These are phyloP conservation scores for Wickerhamomyces sp. DNA, from an alignment of 1,139 yeast species.

Conservation along the genomic window DNA sequence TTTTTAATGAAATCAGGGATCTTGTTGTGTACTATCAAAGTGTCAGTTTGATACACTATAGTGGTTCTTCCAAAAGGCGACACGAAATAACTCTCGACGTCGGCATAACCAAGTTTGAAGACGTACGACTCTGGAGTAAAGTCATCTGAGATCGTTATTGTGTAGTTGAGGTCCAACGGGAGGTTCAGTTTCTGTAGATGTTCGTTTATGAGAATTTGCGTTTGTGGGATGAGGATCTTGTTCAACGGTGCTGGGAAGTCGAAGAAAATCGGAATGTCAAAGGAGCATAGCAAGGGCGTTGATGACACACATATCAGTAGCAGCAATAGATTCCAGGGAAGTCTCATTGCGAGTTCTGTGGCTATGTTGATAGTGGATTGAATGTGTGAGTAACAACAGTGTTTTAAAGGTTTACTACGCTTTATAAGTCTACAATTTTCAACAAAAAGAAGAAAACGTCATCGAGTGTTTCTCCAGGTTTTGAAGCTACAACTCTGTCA, in stretches of 20 bases:
- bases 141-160: constrained; percentile 1
- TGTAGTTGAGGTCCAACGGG: constrained; percentile 5
- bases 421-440: too few species aligned
- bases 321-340: too few species aligned
- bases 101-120: constrained; percentile 6
- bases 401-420: too few species aligned
- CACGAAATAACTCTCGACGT: constrained; percentile 8
- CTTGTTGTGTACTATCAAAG: constrained; percentile 8
- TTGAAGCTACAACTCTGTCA: too few species aligned
- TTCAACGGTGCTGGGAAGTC: constrained; percentile 8
- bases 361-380: too few species aligned
- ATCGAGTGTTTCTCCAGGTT: too few species aligned
- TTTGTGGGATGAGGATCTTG: constrained; percentile 3
- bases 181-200: constrained; percentile 1
- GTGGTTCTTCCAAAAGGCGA: constrained; percentile 8
- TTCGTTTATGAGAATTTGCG: constrained; percentile 6
- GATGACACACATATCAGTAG: too few species aligned
- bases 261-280: constrained; percentile 7
- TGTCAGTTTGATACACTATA: constrained; percentile 10
- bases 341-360: too few species aligned
- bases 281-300: too few species aligned
- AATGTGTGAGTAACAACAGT: too few species aligned
- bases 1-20: constrained; percentile 7
- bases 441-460: too few species aligned
- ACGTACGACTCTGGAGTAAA: constrained; percentile 1